These are phyloP conservation scores for Clonostachys rosea DNA, from an alignment of 2,329 filamentous ascomycete species.

Conservation along the genomic window DNA sequence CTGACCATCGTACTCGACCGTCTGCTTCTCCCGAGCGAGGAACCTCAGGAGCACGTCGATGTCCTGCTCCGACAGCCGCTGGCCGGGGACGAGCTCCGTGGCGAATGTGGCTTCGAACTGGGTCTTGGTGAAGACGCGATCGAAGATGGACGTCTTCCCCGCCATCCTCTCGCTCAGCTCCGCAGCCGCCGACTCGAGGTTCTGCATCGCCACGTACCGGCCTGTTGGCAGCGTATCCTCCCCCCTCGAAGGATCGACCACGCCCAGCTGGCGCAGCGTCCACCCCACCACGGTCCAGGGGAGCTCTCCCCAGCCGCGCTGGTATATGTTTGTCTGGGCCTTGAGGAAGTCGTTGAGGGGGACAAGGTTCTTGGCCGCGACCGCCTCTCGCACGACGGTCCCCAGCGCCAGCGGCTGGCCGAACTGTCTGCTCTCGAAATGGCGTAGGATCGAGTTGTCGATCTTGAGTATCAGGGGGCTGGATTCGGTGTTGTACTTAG, in stretches of 20 bases:
- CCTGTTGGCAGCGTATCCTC: slow-evolving; percentile 55
- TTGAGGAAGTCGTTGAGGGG: slow-evolving; percentile 64
- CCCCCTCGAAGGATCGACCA: slow-evolving; percentile 40
- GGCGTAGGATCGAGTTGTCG: slow-evolving; percentile 61
- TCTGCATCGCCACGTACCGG: slow-evolving; percentile 61
- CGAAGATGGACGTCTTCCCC: slow-evolving; percentile 46
- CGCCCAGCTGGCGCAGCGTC: slow-evolving; percentile 67
- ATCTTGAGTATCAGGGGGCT: slow-evolving; percentile 48
- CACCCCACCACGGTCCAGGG: slow-evolving; percentile 71
- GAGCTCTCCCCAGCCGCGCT: slow-evolving; percentile 61
- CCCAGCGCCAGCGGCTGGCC: slow-evolving; percentile 79
- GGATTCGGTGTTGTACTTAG: slow-evolving; percentile 29
- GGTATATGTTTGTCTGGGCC: slow-evolving; percentile 67
- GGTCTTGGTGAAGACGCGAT: slow-evolving; percentile 62
- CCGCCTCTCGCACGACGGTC: slow-evolving; percentile 70
- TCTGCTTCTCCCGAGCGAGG: slow-evolving; percentile 60
- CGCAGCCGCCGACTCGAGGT: slow-evolving; percentile 55
- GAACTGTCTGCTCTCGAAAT: slow-evolving; percentile 71
- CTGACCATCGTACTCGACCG: slow-evolving; percentile 55
- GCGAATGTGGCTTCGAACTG: slow-evolving; percentile 59
- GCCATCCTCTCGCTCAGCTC: slow-evolving; percentile 41
- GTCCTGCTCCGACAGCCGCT: slow-evolving; percentile 56
- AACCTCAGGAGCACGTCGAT: slow-evolving; percentile 67
- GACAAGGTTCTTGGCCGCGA: slow-evolving; percentile 65
- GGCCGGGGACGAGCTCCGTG: slow-evolving; percentile 40